Conservation (phyloP, 192 early-diverging fungal genomes). For the Rhizophlyctis rosea region DNA sequence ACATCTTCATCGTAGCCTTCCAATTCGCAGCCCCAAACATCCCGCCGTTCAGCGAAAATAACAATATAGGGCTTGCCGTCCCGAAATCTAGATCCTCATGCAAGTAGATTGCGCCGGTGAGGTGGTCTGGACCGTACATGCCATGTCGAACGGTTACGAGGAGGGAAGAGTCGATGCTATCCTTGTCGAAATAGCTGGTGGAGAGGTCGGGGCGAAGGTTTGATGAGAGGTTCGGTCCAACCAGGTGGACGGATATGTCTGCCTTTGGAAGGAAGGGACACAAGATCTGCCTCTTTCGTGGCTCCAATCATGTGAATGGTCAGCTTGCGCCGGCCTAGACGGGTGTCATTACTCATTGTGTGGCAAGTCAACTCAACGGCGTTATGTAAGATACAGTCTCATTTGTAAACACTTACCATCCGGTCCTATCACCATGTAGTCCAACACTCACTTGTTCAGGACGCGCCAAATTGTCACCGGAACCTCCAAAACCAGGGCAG, state of each 20-base stretch:
- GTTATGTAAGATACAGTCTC: no score
- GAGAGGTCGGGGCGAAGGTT: conserved; percentile 36
- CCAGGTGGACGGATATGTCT: conserved; percentile 51
- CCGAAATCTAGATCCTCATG: conserved; percentile 35
- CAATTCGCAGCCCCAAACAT: conserved; percentile 38
- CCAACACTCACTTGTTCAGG: conserved; percentile 44
- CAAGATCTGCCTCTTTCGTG: conserved; percentile 50
- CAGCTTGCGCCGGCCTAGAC: conserved; percentile 38
- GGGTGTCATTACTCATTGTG: neutral
- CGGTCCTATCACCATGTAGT: conserved; percentile 15
- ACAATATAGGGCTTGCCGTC: conserved; percentile 38
- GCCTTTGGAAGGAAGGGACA: conserved; percentile 48
- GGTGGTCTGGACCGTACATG: conserved; percentile 9
- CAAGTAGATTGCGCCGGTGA: conserved; percentile 30
- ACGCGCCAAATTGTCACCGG: conserved; percentile 50
- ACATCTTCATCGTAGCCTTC: conserved; percentile 35
- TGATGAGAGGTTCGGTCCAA: conserved; percentile 39
- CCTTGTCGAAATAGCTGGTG: conserved; percentile 30
- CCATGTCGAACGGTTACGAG: conserved; percentile 33
- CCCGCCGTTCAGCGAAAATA: conserved; percentile 44
- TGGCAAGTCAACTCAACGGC: neutral
- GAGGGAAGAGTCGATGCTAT: conserved; percentile 31
- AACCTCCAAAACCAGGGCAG: conserved; percentile 48
- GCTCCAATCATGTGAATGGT: conserved; percentile 47
- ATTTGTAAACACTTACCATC: conserved; percentile 12